phyloP scores from a whole-genome alignment of 768 basidiomycete species.

The Zangia roseola region DNA sequence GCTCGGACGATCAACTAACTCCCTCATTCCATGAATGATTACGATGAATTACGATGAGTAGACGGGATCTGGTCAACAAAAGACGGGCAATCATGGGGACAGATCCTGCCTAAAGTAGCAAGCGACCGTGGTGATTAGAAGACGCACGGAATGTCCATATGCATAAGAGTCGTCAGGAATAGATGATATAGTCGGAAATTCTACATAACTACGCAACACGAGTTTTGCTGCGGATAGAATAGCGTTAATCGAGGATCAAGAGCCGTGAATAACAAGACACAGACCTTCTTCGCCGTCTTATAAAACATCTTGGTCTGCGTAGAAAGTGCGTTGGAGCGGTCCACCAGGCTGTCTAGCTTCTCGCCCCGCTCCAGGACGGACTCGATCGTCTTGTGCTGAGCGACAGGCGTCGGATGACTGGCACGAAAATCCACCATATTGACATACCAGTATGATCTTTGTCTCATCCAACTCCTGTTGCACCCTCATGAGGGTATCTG shows the following conservation, averaged over 20 bases:
- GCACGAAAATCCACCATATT: neutral
- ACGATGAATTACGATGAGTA: neutral
- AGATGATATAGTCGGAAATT: slow-evolving; percentile 8
- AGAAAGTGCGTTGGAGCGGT: slow-evolving; percentile 86
- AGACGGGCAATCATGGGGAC: slow-evolving; percentile 7
- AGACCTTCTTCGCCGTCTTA: slow-evolving; percentile 98
- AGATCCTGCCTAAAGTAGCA: slow-evolving; percentile 2
- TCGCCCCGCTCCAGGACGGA: slow-evolving; percentile 94
- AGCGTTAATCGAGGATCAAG: slow-evolving; percentile 8
- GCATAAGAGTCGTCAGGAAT: slow-evolving; percentile 13
- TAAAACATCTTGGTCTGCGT: slow-evolving; percentile 97
- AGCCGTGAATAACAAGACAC: slow-evolving; percentile 14
- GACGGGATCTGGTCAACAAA: neutral
- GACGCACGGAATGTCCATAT: slow-evolving; percentile 21
- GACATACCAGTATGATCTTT: slow-evolving; percentile 89
- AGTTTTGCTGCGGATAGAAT: slow-evolving; percentile 73
- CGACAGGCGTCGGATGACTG: neutral
- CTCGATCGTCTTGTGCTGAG: slow-evolving; percentile 98
- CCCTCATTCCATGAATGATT: neutral
- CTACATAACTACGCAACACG: slow-evolving; percentile 88
- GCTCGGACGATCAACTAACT: slow-evolving; percentile 1
- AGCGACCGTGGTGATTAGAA: slow-evolving; percentile 10
- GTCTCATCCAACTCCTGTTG: slow-evolving; percentile 99
- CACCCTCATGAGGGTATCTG: slow-evolving; percentile 97
- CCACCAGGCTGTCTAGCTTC: slow-evolving; percentile 93